Percentiles rank a stretch among this genome's conserved stretches.
Evolutionary conservation across 495 filamentous ascomycete species (phyloP).

Genomic region (Bathelium albidoporum): DNA sequence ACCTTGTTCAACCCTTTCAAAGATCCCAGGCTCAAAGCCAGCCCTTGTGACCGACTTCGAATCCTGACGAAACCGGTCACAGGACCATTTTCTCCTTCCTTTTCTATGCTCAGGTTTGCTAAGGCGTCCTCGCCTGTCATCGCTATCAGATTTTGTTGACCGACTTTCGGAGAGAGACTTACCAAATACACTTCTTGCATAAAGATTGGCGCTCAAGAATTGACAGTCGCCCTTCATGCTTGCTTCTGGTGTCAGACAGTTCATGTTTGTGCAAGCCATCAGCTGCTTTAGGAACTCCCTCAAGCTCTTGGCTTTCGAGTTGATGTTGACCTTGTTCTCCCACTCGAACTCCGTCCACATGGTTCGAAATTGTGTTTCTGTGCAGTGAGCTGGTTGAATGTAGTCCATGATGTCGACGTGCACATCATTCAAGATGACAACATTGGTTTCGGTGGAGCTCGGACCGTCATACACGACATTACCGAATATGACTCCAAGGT

Average conservation of each 20-base stretch:
- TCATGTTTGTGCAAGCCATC: constrained; percentile 98
- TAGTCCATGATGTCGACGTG: constrained; percentile 99
- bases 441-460: constrained; percentile 88
- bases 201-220: constrained; percentile 94
- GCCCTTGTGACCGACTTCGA: constrained; percentile 90
- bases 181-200: constrained; percentile 98
- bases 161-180: constrained; percentile 36
- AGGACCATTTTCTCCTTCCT: constrained; percentile 89
- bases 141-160: constrained; percentile 9
- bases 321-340: constrained; percentile 99
- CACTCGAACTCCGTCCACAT: constrained; percentile 99
- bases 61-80: constrained; percentile 99
- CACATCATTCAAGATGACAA: constrained; percentile 97
- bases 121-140: constrained; percentile 88
- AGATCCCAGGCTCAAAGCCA: constrained; percentile 87
- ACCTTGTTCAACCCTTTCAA: constrained; percentile 89
- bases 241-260: constrained; percentile 90
- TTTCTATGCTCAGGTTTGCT: constrained; percentile 95
- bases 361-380: constrained; percentile 94
- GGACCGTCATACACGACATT: constrained; percentile 98
- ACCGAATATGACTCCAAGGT: constrained; percentile 98
- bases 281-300: constrained; percentile 88
- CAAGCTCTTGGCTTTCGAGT: constrained; percentile 85
- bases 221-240: constrained; percentile 96
- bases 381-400: constrained; percentile 93